phyloP scores from a whole-genome alignment of 2,329 filamentous ascomycete genomes.

The Ceratocystis smalleyi region DNA sequence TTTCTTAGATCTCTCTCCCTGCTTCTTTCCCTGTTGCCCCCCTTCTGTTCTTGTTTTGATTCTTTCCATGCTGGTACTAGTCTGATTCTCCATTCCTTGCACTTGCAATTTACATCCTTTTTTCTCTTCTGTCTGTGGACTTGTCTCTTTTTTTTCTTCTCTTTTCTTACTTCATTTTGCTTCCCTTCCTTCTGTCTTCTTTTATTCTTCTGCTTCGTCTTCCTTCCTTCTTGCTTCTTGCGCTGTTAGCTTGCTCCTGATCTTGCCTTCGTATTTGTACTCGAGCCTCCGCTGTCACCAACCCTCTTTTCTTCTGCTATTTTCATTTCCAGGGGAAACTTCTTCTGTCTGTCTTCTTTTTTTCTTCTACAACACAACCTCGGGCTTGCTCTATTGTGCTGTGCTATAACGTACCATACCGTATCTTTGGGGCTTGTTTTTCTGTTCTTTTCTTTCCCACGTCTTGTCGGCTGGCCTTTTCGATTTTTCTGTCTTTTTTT shows the following conservation, averaged over 20 bases:
- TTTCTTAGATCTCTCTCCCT: neutral
- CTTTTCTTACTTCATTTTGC: neutral
- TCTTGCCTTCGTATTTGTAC: conserved; percentile 14
- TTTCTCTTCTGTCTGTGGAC: neutral
- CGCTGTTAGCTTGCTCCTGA: neutral
- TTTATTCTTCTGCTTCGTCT: neutral
- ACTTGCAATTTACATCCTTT: conserved; percentile 4
- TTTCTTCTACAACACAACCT: neutral
- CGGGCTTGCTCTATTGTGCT: neutral
- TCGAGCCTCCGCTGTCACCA: conserved; percentile 10
- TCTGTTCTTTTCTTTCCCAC: neutral
- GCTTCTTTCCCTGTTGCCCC: conserved; percentile 4
- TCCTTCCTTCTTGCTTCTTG: neutral
- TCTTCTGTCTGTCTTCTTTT: conserved; percentile 8
- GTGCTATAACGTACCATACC: neutral
- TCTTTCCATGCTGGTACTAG: conserved; percentile 10
- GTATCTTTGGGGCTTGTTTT: neutral
- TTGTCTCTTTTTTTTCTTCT: neutral
- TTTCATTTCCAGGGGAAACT: conserved; percentile 3
- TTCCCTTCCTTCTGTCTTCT: neutral
- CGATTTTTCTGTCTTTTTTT: neutral
- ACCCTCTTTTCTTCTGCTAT: conserved; percentile 1
- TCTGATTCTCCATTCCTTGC: neutral
- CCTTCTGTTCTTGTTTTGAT: conserved; percentile 1
- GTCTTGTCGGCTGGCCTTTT: conserved; percentile 1